These are phyloP conservation scores for Moesziomyces aphidis DNA, from an alignment of 1,284 basidiomycete genomes.

Conservation along the genomic window DNA sequence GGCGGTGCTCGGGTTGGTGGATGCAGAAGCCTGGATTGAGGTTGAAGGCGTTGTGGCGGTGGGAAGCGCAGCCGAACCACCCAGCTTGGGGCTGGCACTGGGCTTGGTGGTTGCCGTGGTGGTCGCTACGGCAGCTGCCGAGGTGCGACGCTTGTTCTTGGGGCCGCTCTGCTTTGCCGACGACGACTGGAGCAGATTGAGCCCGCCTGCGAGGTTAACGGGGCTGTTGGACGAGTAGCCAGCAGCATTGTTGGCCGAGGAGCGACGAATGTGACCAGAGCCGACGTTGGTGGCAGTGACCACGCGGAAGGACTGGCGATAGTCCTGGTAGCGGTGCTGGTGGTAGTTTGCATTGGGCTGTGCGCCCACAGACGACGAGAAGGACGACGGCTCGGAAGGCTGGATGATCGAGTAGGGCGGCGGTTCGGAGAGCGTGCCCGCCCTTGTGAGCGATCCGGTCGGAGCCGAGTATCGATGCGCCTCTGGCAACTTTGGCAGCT, in stretches of 20 bases:
- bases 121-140: conserved; percentile 3
- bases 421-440: conserved; percentile 51
- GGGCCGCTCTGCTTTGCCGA: conserved; percentile 9
- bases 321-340: conserved; percentile 57
- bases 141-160: conserved; percentile 28
- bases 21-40: conserved; percentile 1
- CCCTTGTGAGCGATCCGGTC: conserved; percentile 39
- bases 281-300: conserved; percentile 49
- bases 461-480: conserved; percentile 57
- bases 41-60: conserved; percentile 1
- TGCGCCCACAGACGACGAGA: conserved; percentile 63
- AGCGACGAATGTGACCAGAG: conserved; percentile 40
- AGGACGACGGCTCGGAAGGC: conserved; percentile 64
- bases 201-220: conserved; percentile 24
- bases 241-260: conserved; percentile 5
- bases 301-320: conserved; percentile 57
- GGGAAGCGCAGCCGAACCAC: conserved; percentile 5
- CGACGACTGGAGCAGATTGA: conserved; percentile 24
- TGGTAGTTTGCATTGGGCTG: conserved; percentile 65
- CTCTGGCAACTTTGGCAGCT: conserved; percentile 53
- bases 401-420: conserved; percentile 55
- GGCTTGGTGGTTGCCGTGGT: conserved; percentile 6
- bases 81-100: conserved; percentile 33
- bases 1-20: conserved; percentile 23
- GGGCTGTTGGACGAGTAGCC: conserved; percentile 13